These are phyloP conservation scores for Cryptococcus sp. DNA, from an alignment of 1,284 basidiomycete genomes.

Conservation along the genomic window DNA sequence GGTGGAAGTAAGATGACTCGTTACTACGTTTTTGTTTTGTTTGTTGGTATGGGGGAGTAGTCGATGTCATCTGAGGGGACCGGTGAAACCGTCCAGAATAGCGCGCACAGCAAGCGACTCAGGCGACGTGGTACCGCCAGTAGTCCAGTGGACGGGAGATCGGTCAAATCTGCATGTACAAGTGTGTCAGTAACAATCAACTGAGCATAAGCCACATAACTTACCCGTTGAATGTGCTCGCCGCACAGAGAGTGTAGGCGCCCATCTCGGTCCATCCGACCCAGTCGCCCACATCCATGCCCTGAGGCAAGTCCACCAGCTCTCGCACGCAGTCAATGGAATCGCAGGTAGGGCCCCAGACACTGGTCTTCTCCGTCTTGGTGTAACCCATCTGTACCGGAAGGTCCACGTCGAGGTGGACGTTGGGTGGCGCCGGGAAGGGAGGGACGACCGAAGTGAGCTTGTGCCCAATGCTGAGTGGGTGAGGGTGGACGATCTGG, in stretches of 20 bases:
- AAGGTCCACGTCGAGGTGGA: conserved; percentile 48
- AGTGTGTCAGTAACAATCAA: not conserved
- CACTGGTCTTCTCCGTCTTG: conserved; percentile 54
- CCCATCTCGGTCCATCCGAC: conserved; percentile 90
- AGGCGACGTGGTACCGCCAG: conserved; percentile 35
- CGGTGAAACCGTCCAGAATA: conserved; percentile 36
- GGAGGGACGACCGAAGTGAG: conserved; percentile 39
- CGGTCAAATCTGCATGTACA: conserved; percentile 32
- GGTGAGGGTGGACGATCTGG: conserved; percentile 80
- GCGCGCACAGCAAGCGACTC: conserved; percentile 38
- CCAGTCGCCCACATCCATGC: conserved; percentile 83
- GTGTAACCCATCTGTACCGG: conserved; percentile 52
- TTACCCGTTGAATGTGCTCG: conserved; percentile 82
- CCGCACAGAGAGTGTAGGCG: conserved; percentile 88
- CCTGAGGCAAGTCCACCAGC: conserved; percentile 63
- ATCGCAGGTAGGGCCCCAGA: conserved; percentile 79
- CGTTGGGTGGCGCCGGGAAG: conserved; percentile 54
- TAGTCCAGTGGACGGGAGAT: conserved; percentile 50
- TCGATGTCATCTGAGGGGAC: conserved; percentile 44
- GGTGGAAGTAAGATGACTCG: not conserved
- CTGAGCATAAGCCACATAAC: conserved; percentile 1
- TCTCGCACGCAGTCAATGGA: conserved; percentile 81
- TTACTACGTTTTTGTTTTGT: conserved; percentile 5
- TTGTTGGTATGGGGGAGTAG: conserved; percentile 31
- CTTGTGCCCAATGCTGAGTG: conserved; percentile 60